phyloP scores from a whole-genome alignment of 768 basidiomycete species.

The Kwoniella bestiolae region DNA sequence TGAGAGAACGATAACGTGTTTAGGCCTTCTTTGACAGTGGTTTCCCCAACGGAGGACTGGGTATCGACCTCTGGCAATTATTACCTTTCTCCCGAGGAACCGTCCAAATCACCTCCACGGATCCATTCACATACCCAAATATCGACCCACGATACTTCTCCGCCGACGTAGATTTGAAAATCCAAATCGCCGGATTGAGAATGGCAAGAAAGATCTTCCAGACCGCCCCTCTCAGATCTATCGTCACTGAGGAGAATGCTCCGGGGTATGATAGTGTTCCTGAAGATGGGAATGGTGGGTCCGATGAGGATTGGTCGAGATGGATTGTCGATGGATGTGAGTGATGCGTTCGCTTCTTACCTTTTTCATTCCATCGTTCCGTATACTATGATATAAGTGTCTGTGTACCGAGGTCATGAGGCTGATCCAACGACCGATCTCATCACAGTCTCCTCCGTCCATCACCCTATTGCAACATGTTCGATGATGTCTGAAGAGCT shows the following conservation, averaged over 20 bases:
- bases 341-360: too few relatives aligned
- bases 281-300: conserved; percentile 17
- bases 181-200: conserved; percentile 61
- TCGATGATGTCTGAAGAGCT: conserved; percentile 65
- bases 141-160: conserved; percentile 71
- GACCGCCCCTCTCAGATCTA: conserved; percentile 62
- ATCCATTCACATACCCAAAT: conserved; percentile 66
- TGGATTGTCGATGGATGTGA: conserved; percentile 25
- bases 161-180: conserved; percentile 51
- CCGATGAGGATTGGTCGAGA: conserved; percentile 19
- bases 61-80: conserved; percentile 49
- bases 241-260: conserved; percentile 61
- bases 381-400: too few relatives aligned
- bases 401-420: too few relatives aligned
- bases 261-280: conserved; percentile 59
- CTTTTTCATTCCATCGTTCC: too few relatives aligned
- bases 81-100: conserved; percentile 62
- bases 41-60: conserved; percentile 34
- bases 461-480: conserved; percentile 67
- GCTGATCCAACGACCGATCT: conserved; percentile 21
- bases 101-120: conserved; percentile 67
- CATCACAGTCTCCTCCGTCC: conserved; percentile 43
- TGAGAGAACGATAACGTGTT: too few relatives aligned
- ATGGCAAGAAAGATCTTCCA: conserved; percentile 65
- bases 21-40: conserved; percentile 27